phyloP scores from a whole-genome alignment of 2,329 filamentous ascomycete genomes.

The Fusarium nelsonii region DNA sequence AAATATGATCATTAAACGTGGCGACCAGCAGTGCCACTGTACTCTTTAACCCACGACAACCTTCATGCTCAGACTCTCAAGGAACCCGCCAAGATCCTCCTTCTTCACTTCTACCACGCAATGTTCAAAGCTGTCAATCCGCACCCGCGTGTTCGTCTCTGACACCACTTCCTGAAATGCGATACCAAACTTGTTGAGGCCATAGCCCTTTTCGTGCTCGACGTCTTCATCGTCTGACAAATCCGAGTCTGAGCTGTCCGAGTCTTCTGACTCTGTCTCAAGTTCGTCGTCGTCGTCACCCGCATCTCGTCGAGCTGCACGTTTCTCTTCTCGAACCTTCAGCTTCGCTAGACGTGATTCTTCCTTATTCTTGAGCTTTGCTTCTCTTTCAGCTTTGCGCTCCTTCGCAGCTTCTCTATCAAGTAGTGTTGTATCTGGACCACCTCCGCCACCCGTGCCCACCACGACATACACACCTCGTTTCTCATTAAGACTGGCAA shows the following conservation, averaged over 20 bases:
- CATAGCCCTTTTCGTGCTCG: constrained; percentile 72
- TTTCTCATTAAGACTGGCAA: constrained; percentile 89
- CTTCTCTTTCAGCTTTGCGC: constrained; percentile 71
- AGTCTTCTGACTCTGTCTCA: constrained; percentile 60
- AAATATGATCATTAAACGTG: constrained; percentile 21
- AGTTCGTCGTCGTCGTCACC: constrained; percentile 62
- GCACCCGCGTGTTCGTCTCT: constrained; percentile 88
- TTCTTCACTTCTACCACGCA: constrained; percentile 98
- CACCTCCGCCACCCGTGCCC: constrained; percentile 88
- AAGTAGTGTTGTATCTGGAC: constrained; percentile 76
- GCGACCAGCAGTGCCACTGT: neutral
- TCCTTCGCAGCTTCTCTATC: constrained; percentile 75
- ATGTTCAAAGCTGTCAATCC: constrained; percentile 97
- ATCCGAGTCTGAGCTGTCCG: constrained; percentile 57
- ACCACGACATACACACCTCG: constrained; percentile 92
- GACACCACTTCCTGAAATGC: constrained; percentile 96
- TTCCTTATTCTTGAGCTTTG: constrained; percentile 72
- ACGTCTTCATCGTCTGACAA: constrained; percentile 66
- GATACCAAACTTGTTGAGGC: constrained; percentile 90
- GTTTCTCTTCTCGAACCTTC: constrained; percentile 71
- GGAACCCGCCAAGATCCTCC: constrained; percentile 89
- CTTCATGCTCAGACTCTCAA: constrained; percentile 93
- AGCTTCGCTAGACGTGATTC: constrained; percentile 68
- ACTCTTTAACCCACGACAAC: constrained; percentile 73
- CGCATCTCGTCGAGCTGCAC: constrained; percentile 65